phyloP scores from a whole-genome alignment of 495 filamentous ascomycete genomes.

The Aspergillus mulundensis region DNA sequence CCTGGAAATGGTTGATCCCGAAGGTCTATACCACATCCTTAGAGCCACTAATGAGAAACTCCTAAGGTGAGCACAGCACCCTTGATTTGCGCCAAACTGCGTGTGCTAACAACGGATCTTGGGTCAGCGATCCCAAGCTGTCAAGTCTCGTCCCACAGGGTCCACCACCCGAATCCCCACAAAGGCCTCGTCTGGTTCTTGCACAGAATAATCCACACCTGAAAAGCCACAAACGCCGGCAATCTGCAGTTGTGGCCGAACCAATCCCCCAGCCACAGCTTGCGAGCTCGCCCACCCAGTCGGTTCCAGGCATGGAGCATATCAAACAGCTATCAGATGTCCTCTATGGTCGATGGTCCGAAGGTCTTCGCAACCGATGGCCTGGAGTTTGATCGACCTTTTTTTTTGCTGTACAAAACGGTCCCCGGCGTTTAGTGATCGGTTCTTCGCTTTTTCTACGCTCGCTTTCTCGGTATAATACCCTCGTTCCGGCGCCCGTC shows the following conservation, averaged over 20 bases:
- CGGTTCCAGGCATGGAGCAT: constrained; percentile 80
- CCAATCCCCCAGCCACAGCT: constrained; percentile 32
- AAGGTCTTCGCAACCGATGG: constrained; percentile 80
- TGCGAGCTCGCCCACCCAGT: constrained; percentile 42
- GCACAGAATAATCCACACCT: constrained; percentile 83
- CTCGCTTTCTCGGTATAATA: constrained; percentile 11
- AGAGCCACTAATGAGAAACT: constrained; percentile 62
- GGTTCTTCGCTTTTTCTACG: background rate
- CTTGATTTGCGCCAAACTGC: background rate
- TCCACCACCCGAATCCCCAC: constrained; percentile 40
- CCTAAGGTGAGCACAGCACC: constrained; percentile 37
- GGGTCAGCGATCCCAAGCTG: constrained; percentile 49
- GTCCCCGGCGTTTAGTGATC: constrained; percentile 10
- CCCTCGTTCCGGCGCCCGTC: constrained; percentile 8
- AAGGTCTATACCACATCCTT: constrained; percentile 82
- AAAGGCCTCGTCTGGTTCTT: constrained; percentile 63
- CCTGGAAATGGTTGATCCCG: constrained; percentile 83
- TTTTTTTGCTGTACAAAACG: constrained; percentile 15
- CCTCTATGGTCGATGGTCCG: constrained; percentile 83
- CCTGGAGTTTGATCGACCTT: constrained; percentile 40
- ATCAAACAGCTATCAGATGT: constrained; percentile 85
- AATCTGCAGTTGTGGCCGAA: constrained; percentile 48
- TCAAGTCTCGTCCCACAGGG: constrained; percentile 41
- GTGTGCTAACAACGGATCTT: constrained; percentile 17
- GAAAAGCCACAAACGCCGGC: constrained; percentile 68